These are phyloP conservation scores for Cladophialophora exuberans DNA, from an alignment of 2,329 filamentous ascomycete genomes.

Conservation along the genomic window DNA sequence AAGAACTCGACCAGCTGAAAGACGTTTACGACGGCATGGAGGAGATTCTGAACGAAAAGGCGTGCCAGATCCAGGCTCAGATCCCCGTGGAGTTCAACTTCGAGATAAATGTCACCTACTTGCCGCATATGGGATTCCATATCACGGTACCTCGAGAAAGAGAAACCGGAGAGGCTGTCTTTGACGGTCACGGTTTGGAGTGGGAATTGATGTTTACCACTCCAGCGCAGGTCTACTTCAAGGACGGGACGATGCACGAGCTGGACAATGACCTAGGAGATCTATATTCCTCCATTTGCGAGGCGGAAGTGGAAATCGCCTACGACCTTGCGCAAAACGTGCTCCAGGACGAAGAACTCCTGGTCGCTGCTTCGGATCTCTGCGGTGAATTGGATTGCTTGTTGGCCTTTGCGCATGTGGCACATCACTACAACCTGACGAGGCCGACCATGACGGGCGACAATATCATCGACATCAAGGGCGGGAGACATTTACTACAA, in stretches of 20 bases:
- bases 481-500: slow-evolving; percentile 83
- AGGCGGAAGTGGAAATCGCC: slow-evolving; percentile 86
- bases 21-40: slow-evolving; percentile 77
- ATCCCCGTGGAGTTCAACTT: slow-evolving; percentile 62
- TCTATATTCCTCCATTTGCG: slow-evolving; percentile 80
- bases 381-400: slow-evolving; percentile 85
- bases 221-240: slow-evolving; percentile 77
- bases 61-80: slow-evolving; percentile 62
- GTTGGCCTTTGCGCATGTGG: slow-evolving; percentile 77
- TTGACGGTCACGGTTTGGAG: slow-evolving; percentile 64
- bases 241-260: slow-evolving; percentile 77
- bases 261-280: slow-evolving; percentile 84
- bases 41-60: slow-evolving; percentile 69
- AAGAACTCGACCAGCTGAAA: slow-evolving; percentile 76
- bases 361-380: slow-evolving; percentile 73
- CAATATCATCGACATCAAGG: slow-evolving; percentile 73
- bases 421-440: slow-evolving; percentile 71
- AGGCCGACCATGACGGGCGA: slow-evolving; percentile 70
- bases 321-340: slow-evolving; percentile 74
- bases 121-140: slow-evolving; percentile 89
- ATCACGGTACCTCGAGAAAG: slow-evolving; percentile 70
- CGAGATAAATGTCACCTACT: slow-evolving; percentile 78
- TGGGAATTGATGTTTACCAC: slow-evolving; percentile 83
- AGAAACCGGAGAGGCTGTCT: slow-evolving; percentile 61
- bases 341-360: slow-evolving; percentile 67